Evolutionary conservation across 805 yeast genomes (phyloP), one percentile per base, ranked within the genome.

Genomic region (Groenewaldozyma tartarivorans): DNA sequence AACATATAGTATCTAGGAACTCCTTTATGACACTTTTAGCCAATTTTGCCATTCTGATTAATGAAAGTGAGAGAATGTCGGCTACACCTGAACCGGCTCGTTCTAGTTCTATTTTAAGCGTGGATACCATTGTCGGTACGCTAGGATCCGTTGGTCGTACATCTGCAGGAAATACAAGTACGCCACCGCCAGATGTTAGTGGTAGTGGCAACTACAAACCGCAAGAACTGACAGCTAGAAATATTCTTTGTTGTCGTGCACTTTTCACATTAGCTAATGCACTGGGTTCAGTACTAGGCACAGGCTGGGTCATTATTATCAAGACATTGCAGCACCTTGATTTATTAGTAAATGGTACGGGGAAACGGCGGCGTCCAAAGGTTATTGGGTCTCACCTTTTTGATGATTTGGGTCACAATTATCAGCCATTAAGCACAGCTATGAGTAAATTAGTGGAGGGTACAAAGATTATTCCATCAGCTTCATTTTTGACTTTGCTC

Each of bases 201-300:
- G 20, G 35, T 43, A 17, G 26, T 7, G 17, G 29, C 11, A 15
- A 17, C 6, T 5, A n/a, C 7, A 13, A n/a, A 16, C 15, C 38
- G 15, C 36, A 21, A 9, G 20, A 31, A 15, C 38, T 83, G 34
- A 75, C 78, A 44, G 68, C 83, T 0, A 70, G 94, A 40, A 86
- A 84, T 46, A 69, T 84, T 1, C 69, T 79, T 6, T 77, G 95
- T 49, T 73, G 86, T 31, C 67, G 95, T 38, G 96, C 95, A 0
- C 59, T 90, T 30, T 64, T 79, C 3, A 82, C 85, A 45, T 64
- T 90, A 37, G 87, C 90, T 0, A 71, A 79, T 2, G 82, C 95
- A 0, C 60, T 90, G n/a, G 96, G 96, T 0, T 73, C 88, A 1
- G 72, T 77, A 1, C 66, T 90, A 13, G 34, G 38, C 11, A 56